Conservation (phyloP, 2,329 filamentous ascomycete species). For the Xylaria sp. region DNA sequence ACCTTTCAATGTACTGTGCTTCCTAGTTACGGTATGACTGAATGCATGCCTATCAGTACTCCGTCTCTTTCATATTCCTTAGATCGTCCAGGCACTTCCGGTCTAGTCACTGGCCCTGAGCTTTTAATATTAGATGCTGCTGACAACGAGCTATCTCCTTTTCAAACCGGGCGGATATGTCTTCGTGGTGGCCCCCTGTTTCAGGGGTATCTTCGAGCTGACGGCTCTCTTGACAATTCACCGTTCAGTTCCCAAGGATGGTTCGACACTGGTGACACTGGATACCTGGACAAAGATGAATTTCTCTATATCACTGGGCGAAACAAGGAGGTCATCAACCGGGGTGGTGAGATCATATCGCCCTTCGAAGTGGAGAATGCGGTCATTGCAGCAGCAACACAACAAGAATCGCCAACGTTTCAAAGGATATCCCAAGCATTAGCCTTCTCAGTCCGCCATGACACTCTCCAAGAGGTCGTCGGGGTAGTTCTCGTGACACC, state of each 20-base stretch:
- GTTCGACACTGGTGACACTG: slow-evolving; percentile 67
- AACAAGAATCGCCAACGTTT: slow-evolving; percentile 56
- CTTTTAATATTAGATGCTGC: slow-evolving; percentile 60
- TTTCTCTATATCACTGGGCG: slow-evolving; percentile 66
- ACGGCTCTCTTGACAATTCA: slow-evolving; percentile 57
- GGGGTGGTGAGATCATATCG: slow-evolving; percentile 68
- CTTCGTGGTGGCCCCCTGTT: slow-evolving; percentile 64
- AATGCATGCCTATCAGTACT: slow-evolving; percentile 69
- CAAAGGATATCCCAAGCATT: slow-evolving; percentile 61
- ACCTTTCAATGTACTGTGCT: slow-evolving; percentile 64
- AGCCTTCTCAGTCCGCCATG: slow-evolving; percentile 64
- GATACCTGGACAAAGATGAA: slow-evolving; percentile 62
- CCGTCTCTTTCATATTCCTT: slow-evolving; percentile 64
- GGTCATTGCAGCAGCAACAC: slow-evolving; percentile 59
- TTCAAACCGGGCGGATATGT: slow-evolving; percentile 59
- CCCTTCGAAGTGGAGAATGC: slow-evolving; percentile 70
- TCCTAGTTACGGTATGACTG: slow-evolving; percentile 69
- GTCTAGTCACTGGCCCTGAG: slow-evolving; percentile 63
- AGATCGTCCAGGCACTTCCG: slow-evolving; percentile 64
- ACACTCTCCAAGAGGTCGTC: slow-evolving; percentile 66
- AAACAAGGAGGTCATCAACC: slow-evolving; percentile 68
- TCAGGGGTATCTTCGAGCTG: slow-evolving; percentile 59
- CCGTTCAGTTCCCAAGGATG: slow-evolving; percentile 61
- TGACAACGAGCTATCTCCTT: slow-evolving; percentile 47
- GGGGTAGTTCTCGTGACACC: slow-evolving; percentile 64